phyloP scores from a whole-genome alignment of 2,329 filamentous ascomycete species.

The Parafenestella ontariensis region DNA sequence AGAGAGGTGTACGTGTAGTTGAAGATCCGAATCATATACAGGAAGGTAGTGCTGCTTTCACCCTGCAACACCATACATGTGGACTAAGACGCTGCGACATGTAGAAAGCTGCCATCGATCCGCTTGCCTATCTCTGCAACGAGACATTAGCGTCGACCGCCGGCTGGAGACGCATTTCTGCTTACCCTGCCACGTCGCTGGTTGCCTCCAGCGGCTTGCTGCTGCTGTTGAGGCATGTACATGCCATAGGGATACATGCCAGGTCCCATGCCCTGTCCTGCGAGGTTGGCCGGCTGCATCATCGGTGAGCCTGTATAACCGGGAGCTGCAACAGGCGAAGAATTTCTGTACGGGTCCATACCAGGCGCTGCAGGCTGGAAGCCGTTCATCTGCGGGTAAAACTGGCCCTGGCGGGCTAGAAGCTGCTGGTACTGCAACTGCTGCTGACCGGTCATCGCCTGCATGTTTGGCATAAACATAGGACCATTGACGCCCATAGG shows the following conservation, averaged over 20 bases:
- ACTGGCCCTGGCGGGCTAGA: slow-evolving; percentile 56
- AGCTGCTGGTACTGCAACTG: slow-evolving; percentile 66
- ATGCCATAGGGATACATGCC: slow-evolving; percentile 60
- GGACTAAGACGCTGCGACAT: not conserved
- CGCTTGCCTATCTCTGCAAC: slow-evolving; percentile 36
- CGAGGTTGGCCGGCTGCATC: slow-evolving; percentile 57
- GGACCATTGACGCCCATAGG: slow-evolving; percentile 42
- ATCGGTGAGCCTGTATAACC: slow-evolving; percentile 53
- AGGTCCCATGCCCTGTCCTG: slow-evolving; percentile 45
- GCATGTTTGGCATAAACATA: slow-evolving; percentile 49
- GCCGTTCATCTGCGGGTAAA: slow-evolving; percentile 56
- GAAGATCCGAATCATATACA: slow-evolving; percentile 36
- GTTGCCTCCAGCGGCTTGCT: slow-evolving; percentile 54
- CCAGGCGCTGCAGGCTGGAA: slow-evolving; percentile 50
- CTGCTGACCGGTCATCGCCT: slow-evolving; percentile 54
- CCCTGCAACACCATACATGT: slow-evolving; percentile 19
- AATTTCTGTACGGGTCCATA: slow-evolving; percentile 54
- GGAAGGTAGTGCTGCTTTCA: slow-evolving; percentile 22
- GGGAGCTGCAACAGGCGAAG: slow-evolving; percentile 50
- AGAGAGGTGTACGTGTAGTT: slow-evolving; percentile 24
- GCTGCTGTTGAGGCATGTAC: slow-evolving; percentile 57
- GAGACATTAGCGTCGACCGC: slow-evolving; percentile 30
- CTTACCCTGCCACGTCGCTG: slow-evolving; percentile 63
- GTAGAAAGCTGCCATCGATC: not conserved
- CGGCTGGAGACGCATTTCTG: slow-evolving; percentile 31